These are phyloP conservation scores for Fusarium cicatricum DNA, from an alignment of 2,329 filamentous ascomycete genomes.

Conservation along the genomic window DNA sequence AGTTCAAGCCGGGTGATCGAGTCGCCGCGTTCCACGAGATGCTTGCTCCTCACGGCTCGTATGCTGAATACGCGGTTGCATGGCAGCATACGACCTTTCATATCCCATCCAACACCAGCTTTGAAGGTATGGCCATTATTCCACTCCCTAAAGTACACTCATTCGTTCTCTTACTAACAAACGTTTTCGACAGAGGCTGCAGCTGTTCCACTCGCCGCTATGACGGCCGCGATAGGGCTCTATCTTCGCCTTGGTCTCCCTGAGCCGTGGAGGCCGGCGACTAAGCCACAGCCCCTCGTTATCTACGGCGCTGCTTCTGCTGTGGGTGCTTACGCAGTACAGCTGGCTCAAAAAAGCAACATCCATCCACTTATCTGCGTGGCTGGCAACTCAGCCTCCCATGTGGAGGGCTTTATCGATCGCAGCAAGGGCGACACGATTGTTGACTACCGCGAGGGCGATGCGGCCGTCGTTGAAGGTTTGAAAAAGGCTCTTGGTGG, in stretches of 20 bases:
- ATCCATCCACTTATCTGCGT: slow-evolving; percentile 68
- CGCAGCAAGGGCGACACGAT: slow-evolving; percentile 21
- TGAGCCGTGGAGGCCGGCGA: slow-evolving; percentile 6
- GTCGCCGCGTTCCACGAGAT: slow-evolving; percentile 63
- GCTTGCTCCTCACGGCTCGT: slow-evolving; percentile 59
- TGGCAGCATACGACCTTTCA: slow-evolving; percentile 65
- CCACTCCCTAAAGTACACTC: slow-evolving; percentile 48
- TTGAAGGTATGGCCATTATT: slow-evolving; percentile 66
- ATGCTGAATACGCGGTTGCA: slow-evolving; percentile 68
- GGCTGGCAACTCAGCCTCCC: slow-evolving; percentile 50
- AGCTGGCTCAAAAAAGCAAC: slow-evolving; percentile 57
- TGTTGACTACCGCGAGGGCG: slow-evolving; percentile 19
- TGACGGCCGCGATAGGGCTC: slow-evolving; percentile 9
- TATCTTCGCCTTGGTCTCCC: slow-evolving; percentile 17
- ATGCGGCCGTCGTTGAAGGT: background rate
- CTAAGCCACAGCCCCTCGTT: slow-evolving; percentile 49
- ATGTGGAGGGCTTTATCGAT: slow-evolving; percentile 8
- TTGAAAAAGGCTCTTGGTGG: background rate
- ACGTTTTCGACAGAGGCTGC: slow-evolving; percentile 8
- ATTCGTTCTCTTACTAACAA: background rate
- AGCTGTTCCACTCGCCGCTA: slow-evolving; percentile 12
- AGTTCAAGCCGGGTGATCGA: slow-evolving; percentile 50
- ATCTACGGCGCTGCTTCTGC: slow-evolving; percentile 62
- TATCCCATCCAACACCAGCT: slow-evolving; percentile 56
- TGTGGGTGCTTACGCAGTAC: slow-evolving; percentile 65